Percentiles rank a stretch among this genome's conserved stretches.
phyloP scores from a whole-genome alignment of 2,329 filamentous ascomycete species.

The Neurospora crassa region DNA sequence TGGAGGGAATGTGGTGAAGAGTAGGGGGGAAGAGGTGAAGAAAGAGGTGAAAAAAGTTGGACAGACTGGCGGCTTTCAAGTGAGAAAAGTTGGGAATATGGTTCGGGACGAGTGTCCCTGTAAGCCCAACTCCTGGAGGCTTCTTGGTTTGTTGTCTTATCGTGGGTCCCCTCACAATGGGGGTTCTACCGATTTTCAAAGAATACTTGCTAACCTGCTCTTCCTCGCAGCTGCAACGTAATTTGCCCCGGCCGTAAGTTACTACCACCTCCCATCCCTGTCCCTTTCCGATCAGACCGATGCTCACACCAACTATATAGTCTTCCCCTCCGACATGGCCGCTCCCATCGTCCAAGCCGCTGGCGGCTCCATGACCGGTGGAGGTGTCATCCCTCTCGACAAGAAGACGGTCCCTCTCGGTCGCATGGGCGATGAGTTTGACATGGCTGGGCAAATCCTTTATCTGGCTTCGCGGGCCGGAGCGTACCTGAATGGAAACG shows the following conservation, averaged over 20 bases:
- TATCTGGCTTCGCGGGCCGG: constrained; percentile 57
- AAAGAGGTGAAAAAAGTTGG: not conserved
- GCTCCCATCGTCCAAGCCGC: constrained; percentile 34
- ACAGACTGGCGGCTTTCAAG: not conserved
- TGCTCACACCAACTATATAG: constrained; percentile 10
- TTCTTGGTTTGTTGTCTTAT: too few species aligned
- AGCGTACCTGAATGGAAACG: constrained; percentile 55
- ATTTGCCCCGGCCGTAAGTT: constrained; percentile 40
- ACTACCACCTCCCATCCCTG: not conserved
- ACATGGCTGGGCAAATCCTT: constrained; percentile 55
- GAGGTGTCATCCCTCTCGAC: constrained; percentile 24
- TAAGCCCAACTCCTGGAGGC: not conserved
- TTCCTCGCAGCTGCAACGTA: constrained; percentile 31
- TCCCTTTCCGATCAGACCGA: not conserved
- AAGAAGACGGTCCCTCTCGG: constrained; percentile 44
- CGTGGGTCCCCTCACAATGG: too few species aligned
- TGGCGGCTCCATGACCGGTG: constrained; percentile 23
- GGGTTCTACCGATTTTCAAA: too few species aligned
- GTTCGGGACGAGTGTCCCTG: too few species aligned
- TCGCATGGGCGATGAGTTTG: constrained; percentile 49
- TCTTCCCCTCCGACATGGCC: constrained; percentile 54
- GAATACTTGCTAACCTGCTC: not conserved
- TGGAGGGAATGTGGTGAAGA: not conserved
- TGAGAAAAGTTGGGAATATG: not conserved
- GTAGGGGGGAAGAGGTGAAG: not conserved